phyloP scores from a whole-genome alignment of 306 rosid species.

The Inga laurina region DNA sequence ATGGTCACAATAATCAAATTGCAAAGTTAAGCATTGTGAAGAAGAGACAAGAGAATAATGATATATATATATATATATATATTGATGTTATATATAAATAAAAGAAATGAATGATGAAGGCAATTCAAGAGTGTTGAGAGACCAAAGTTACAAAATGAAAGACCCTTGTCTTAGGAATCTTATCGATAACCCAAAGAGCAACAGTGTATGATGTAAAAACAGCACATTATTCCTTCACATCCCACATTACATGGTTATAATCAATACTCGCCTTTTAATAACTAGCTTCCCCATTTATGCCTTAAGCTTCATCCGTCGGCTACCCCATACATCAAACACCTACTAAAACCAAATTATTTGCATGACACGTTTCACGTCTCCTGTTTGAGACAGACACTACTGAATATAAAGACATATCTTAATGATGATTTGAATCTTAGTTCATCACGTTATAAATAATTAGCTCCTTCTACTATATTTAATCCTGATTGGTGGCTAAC shows the following conservation, averaged over 20 bases:
- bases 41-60: no score
- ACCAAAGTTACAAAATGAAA: not conserved
- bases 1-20: not conserved
- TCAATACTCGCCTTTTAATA: not conserved
- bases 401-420: no score
- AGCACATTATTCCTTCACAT: not conserved
- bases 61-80: no score
- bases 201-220: not conserved
- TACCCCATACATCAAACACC: not conserved
- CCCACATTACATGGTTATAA: slow-evolving; percentile 15
- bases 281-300: not conserved
- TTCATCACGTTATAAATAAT: no score
- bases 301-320: not conserved
- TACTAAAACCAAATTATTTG: no score
- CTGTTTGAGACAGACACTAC: no score
- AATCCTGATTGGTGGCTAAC: no score
- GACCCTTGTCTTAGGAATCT: slow-evolving; percentile 21
- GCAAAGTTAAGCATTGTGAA: no score
- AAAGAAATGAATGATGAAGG: not conserved
- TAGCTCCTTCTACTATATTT: no score
- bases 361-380: no score
- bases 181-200: not conserved
- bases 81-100: no score
- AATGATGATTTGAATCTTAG: no score
- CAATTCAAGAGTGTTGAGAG: not conserved